Conservation (phyloP, 2,329 filamentous ascomycete species). For the Cylindrodendrum hubeiense region DNA sequence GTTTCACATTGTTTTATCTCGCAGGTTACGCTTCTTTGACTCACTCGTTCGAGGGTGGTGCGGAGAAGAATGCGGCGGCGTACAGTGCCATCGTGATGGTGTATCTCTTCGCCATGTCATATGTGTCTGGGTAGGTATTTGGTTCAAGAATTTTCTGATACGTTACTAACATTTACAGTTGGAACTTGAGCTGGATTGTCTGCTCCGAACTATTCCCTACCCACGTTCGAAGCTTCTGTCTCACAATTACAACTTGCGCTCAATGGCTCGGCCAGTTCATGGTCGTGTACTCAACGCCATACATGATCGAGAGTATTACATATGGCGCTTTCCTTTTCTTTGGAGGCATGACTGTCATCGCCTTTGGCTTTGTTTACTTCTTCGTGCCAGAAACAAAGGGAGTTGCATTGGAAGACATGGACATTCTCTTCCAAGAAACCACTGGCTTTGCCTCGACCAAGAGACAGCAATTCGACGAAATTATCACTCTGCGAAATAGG, state of each 20-base stretch:
- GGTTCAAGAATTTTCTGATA: not conserved
- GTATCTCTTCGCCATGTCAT: conserved; percentile 25
- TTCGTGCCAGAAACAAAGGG: conserved; percentile 43
- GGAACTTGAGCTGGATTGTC: conserved; percentile 36
- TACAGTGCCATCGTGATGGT: conserved; percentile 33
- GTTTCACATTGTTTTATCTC: conserved; percentile 31
- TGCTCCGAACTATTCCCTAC: conserved; percentile 45
- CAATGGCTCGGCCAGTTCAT: conserved; percentile 50
- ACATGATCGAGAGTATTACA: conserved; percentile 43
- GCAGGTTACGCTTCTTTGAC: conserved; percentile 25
- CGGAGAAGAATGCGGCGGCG: conserved; percentile 17
- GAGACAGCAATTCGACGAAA: conserved; percentile 9
- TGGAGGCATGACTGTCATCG: conserved; percentile 29
- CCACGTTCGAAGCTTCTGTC: conserved; percentile 43
- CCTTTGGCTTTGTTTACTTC: conserved; percentile 27
- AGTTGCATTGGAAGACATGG: conserved; percentile 43
- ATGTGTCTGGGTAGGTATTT: conserved; percentile 19
- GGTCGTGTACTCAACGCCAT: conserved; percentile 45
- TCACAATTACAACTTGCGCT: conserved; percentile 43
- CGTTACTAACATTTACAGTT: not conserved
- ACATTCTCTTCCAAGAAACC: conserved; percentile 36
- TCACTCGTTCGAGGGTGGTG: conserved; percentile 25
- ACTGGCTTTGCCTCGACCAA: conserved; percentile 15
- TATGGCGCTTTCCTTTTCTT: conserved; percentile 34
- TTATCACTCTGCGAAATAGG: conserved; percentile 2